phyloP scores from a whole-genome alignment of 139 green algal species.

The Chlamydomonas eustigma region DNA sequence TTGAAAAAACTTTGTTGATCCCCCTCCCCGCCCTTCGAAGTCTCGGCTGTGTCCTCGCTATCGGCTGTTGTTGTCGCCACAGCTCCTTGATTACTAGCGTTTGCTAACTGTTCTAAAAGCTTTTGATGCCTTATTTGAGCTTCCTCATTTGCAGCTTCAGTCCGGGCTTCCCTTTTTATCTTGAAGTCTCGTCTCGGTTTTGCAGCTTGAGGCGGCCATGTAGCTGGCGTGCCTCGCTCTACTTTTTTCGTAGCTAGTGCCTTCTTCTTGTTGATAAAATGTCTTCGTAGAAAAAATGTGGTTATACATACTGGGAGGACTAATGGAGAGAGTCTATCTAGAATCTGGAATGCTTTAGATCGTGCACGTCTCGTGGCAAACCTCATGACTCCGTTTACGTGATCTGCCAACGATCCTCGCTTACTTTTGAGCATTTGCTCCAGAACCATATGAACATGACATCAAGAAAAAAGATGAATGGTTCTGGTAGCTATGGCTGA shows the following conservation, averaged over 20 bases:
- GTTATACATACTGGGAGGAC: not conserved
- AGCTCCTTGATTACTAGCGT: not conserved
- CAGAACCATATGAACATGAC: not conserved
- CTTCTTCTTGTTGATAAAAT: not conserved
- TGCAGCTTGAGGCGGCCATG: not conserved
- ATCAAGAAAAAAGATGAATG: not conserved
- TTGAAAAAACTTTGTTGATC: slow-evolving; percentile 8
- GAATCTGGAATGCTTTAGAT: not conserved
- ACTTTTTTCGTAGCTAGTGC: not conserved
- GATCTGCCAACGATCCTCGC: not conserved
- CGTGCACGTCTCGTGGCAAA: no score
- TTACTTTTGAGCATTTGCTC: not conserved
- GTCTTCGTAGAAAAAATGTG: not conserved
- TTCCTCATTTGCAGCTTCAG: not conserved
- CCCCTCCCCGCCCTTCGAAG: not conserved
- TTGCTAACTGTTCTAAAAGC: not conserved
- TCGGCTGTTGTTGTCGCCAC: not conserved
- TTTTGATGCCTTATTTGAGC: not conserved
- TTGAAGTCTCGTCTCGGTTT: not conserved
- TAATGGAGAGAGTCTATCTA: not conserved
- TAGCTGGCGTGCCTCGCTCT: not conserved
- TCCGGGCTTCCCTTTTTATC: not conserved
- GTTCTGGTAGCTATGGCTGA: not conserved
- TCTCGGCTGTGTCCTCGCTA: not conserved
- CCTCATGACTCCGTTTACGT: no score